A percentile compares a stretch with the other conserved stretches of the same genome.
These are phyloP conservation scores for Coleophoma eucalyptorum DNA, from an alignment of 2,329 filamentous ascomycete species.

Conservation along the genomic window DNA sequence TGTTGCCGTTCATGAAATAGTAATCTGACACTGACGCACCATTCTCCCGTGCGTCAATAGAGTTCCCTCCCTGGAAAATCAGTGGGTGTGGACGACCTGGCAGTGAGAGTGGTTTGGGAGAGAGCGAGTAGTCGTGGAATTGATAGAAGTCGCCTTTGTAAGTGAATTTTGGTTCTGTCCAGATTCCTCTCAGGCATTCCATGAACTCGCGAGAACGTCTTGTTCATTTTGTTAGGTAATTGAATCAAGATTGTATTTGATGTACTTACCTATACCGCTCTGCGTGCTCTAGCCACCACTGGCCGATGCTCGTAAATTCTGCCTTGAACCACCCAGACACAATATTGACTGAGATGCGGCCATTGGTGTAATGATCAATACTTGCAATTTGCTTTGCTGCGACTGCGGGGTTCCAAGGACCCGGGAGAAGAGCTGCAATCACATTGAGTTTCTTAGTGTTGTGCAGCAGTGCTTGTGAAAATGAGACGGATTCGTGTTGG, in stretches of 20 bases:
- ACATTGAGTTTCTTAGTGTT: constrained; percentile 43
- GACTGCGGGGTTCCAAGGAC: constrained; percentile 46
- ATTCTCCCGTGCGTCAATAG: constrained; percentile 44
- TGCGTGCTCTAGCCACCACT: constrained; percentile 51
- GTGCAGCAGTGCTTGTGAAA: constrained; percentile 45
- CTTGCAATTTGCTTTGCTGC: constrained; percentile 50
- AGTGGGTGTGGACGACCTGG: constrained; percentile 43
- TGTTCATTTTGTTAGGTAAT: background rate
- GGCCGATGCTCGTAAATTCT: constrained; percentile 46
- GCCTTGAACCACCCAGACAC: constrained; percentile 51
- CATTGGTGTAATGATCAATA: constrained; percentile 48
- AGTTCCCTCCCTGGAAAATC: constrained; percentile 51
- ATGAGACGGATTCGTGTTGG: constrained; percentile 48
- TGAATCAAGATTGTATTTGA: background rate
- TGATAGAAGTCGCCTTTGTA: constrained; percentile 49
- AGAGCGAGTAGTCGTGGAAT: constrained; percentile 44
- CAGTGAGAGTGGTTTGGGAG: constrained; percentile 42
- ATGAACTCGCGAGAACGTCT: constrained; percentile 45
- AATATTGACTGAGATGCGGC: constrained; percentile 47
- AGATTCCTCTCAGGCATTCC: constrained; percentile 45
- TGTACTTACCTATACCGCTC: constrained; percentile 39
- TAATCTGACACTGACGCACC: constrained; percentile 43
- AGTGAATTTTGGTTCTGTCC: constrained; percentile 44
- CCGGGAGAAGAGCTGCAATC: constrained; percentile 46
- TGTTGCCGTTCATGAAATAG: constrained; percentile 56